A percentile compares a stretch with the other conserved stretches of the same genome.
These are phyloP conservation scores for Polytrichum commune DNA, from an alignment of 225 moss, liverwort and hornwort genomes.

Conservation along the genomic window DNA sequence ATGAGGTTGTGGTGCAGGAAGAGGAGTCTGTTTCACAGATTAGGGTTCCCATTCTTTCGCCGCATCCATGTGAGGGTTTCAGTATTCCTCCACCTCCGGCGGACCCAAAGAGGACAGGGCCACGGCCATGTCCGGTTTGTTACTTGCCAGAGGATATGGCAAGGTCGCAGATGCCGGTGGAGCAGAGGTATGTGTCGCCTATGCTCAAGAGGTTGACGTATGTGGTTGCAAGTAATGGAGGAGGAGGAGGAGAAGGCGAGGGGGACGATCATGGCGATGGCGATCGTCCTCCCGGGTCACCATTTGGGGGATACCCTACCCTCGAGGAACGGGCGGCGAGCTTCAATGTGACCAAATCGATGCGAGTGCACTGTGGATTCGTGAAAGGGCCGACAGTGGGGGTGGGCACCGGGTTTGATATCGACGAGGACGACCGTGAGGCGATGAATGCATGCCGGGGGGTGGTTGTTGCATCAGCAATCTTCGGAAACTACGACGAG, in stretches of 20 bases:
- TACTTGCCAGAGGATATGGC: constrained; percentile 62
- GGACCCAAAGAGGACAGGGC: constrained; percentile 84
- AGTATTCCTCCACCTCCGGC: constrained; percentile 54
- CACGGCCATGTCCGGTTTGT: constrained; percentile 96
- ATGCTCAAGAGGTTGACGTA: constrained; percentile 57
- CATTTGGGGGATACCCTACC: constrained; percentile 93
- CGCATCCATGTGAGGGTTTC: constrained; percentile 68
- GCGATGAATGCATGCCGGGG: constrained; percentile 78
- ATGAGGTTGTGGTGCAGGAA: too few relatives aligned
- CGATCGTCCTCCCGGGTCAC: constrained; percentile 50
- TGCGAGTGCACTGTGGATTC: constrained; percentile 91
- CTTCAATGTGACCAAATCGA: constrained; percentile 56
- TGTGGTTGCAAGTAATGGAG: constrained; percentile 11
- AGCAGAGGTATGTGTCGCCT: constrained; percentile 26
- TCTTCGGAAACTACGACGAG: constrained; percentile 95
- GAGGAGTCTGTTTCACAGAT: too few relatives aligned
- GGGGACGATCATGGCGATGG: constrained; percentile 17
- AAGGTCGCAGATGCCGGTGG: constrained; percentile 62
- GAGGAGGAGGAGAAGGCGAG: constrained; percentile 10
- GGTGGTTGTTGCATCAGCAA: constrained; percentile 88
- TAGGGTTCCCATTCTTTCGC: constrained; percentile 13
- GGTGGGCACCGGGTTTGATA: constrained; percentile 78
- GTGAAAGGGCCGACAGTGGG: constrained; percentile 76
- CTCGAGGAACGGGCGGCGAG: constrained; percentile 63
- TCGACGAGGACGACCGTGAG: constrained; percentile 67